Evolutionary conservation across 768 basidiomycete genomes (phyloP), one percentile per base, ranked within the genome.

Genomic region (Podaxis mareebaensis): DNA sequence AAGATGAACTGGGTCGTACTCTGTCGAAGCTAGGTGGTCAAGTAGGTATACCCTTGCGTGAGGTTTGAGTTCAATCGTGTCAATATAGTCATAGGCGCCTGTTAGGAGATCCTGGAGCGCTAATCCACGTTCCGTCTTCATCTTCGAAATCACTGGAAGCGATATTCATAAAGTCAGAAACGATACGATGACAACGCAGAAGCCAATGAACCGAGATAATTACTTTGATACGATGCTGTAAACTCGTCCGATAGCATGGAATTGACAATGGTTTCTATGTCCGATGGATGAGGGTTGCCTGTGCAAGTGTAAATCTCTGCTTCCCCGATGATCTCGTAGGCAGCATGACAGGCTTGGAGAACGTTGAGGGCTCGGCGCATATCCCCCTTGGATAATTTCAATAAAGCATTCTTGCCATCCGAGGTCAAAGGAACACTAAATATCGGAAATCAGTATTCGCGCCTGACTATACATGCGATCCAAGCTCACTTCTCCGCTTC

Each of bases 201-300:
- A 24, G 61, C 3, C 44, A 44, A 55, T 30, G 44, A 57, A 15
- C 33, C 51, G 38, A 44, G 46, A 42, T 51, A 74, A 85, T 44
- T 66, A 93, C 93, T 86, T 70, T 88, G 85, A 72, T 95, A 95
- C 17, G 91, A 88, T 0, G 91, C 95, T 1, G 94, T 95, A 67
- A 99, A 99, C 69, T 97, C 95, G 68, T 98, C 95, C 3, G 90
- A 85, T 71, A 99, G 85, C 97, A 99, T 99, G 8, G 92, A 93
- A 66, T 93, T 89, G 36, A 99, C 93, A 44, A 99, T 91, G 11
- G 86, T 85, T 71, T 96, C 94, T 52, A 99, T 94, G 75, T 99
- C 97, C 28, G 86, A 83, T 0, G 97, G 97, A 73, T 98, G 95
- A 20, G 97, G 97, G 68, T 89, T 96, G 44, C 97, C 97, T 0